These are phyloP conservation scores for Porodaedalea pini DNA, from an alignment of 1,284 basidiomycete species.

Conservation along the genomic window DNA sequence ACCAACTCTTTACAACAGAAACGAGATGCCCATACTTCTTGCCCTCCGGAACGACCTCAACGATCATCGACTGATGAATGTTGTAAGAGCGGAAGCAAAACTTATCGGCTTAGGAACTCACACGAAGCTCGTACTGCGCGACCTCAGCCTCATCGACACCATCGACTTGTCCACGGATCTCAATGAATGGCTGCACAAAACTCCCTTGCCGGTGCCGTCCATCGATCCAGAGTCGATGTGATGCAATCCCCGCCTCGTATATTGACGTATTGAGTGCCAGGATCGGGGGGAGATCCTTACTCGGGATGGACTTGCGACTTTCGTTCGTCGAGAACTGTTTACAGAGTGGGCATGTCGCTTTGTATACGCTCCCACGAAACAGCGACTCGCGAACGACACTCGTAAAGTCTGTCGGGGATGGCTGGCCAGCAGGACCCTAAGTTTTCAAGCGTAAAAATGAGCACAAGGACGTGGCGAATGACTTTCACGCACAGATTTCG, in stretches of 20 bases:
- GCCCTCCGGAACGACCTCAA: constrained; percentile 75
- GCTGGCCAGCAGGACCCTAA: constrained; percentile 47
- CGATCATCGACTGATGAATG: constrained; percentile 64
- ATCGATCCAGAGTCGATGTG: constrained; percentile 75
- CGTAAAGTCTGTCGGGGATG: constrained; percentile 55
- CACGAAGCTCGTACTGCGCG: constrained; percentile 70
- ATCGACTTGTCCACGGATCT: constrained; percentile 54
- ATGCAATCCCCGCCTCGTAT: constrained; percentile 64
- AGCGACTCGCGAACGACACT: constrained; percentile 76
- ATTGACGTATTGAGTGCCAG: constrained; percentile 86
- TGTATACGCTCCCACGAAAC: constrained; percentile 77
- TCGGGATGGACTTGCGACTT: constrained; percentile 67
- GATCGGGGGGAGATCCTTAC: constrained; percentile 76
- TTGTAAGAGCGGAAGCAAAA: constrained; percentile 1
- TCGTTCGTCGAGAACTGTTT: constrained; percentile 73
- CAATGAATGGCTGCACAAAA: constrained; percentile 55
- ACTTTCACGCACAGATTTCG: constrained; percentile 58
- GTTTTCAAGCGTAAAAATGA: not conserved
- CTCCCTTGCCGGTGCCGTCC: constrained; percentile 38
- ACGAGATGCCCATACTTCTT: constrained; percentile 80
- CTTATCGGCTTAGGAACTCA: constrained; percentile 35
- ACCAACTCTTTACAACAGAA: constrained; percentile 76
- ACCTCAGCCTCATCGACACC: constrained; percentile 54
- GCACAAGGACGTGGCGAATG: constrained; percentile 17
- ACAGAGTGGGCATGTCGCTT: constrained; percentile 84